A percentile compares a stretch with the other conserved stretches of the same genome.
phyloP scores from a whole-genome alignment of 2,329 filamentous ascomycete genomes.

The Thielaviopsis euricoi region DNA sequence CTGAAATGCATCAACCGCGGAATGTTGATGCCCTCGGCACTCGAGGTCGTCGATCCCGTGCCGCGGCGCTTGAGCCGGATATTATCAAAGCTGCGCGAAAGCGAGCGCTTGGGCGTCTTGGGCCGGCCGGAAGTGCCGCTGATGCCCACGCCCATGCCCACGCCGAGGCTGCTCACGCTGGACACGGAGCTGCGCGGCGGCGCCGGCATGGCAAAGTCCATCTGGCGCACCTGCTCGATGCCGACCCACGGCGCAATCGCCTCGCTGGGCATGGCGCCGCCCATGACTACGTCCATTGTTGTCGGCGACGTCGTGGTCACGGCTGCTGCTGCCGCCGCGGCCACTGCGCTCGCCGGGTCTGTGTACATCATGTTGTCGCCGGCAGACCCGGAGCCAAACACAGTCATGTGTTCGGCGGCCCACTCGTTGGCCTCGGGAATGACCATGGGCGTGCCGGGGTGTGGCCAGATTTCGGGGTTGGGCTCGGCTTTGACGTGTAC shows the following conservation, averaged over 20 bases:
- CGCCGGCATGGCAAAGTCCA: slow-evolving; percentile 7
- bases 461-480: slow-evolving; percentile 18
- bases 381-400: slow-evolving; percentile 11
- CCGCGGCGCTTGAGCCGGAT: slow-evolving; percentile 14
- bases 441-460: slow-evolving; percentile 25
- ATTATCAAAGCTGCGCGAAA: slow-evolving; percentile 14
- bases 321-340: background rate
- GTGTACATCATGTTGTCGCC: slow-evolving; percentile 9
- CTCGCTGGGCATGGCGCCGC: slow-evolving; percentile 2
- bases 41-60: background rate
- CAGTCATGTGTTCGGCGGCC: slow-evolving; percentile 18
- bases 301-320: background rate
- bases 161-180: slow-evolving; percentile 1
- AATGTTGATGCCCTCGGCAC: slow-evolving; percentile 3
- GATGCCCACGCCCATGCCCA: no score
- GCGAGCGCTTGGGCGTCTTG: slow-evolving; percentile 12
- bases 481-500: slow-evolving; percentile 7
- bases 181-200: background rate
- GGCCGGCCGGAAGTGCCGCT: slow-evolving; percentile 4
- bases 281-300: slow-evolving; percentile 8
- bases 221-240: slow-evolving; percentile 1
- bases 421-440: slow-evolving; percentile 24
- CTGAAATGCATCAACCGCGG: slow-evolving; percentile 7
- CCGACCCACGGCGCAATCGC: slow-evolving; percentile 6
- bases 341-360: background rate